Base-by-base conservation (phyloP, 805 yeast genomes). In the Helenozyma baotianmanensis region DNA sequence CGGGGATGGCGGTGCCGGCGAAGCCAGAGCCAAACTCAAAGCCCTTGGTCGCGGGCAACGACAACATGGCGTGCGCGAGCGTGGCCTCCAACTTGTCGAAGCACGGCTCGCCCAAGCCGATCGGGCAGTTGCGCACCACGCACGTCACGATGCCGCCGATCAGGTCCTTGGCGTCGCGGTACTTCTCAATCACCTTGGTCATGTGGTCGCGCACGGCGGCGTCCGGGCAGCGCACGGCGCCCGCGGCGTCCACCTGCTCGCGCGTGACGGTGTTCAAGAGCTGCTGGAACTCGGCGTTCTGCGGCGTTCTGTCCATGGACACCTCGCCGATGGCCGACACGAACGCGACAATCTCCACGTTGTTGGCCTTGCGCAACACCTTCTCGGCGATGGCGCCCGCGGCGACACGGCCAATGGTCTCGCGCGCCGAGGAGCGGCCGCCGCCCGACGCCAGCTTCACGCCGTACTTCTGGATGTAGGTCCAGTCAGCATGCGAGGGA, bases 361-460 rank as follows among this genome's bases (percentile, higher is more conserved):
- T 74, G 54, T 82, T 79, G 35, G 84, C 82, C 48, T 82, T 78
- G 30, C 64, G 55, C 53, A 92, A 73, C 44, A 86, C 80, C 64
- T 89, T 90, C 62, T 92, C 98, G 30, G 98, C 98, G 60, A 92
- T 80, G 32, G 96, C 97, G 54, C 97, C 97, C 7, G 97, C 97
- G 29, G 97, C 97, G 33, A 92, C 98, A 62, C 98, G 78, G 37
- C 98, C 98, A 51, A 92, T 92, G 26, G 98, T 92, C 65, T 92
- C 98, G 62, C 98, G 79, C 7, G 98, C 98, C 27, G 90, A 79
- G 9, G 97, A 83, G 57, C 98, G 78, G 42, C 98, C 98, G 54
- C 98, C 98, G 32, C 98, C 98, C 23, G 94, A 82, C 4, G 95
- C 77, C 4, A 97, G 94, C 65, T 92, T 92, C 48, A 80, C 73